A percentile compares a stretch with the other conserved stretches of the same genome.
Evolutionary conservation across 768 basidiomycete species (phyloP).

Genomic region (Lanmaoa pseudosensibilis): DNA sequence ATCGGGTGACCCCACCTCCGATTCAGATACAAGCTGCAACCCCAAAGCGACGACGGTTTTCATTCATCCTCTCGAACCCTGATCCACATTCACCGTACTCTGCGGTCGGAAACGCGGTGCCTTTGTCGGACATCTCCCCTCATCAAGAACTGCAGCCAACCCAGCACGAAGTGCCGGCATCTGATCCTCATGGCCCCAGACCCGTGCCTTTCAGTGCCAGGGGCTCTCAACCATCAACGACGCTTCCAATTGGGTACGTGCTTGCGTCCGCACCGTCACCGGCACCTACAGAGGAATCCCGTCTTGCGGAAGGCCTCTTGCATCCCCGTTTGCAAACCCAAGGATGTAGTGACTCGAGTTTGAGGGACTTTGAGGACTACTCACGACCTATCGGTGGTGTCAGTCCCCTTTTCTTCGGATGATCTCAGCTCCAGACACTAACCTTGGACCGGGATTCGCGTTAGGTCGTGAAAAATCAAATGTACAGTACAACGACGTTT

Average conservation of each 20-base stretch:
- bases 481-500: constrained; percentile 35
- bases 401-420: neutral
- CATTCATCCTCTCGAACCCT: constrained; percentile 34
- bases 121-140: neutral
- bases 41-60: constrained; percentile 22
- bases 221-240: neutral
- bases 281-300: constrained; percentile 27
- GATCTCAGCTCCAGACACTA: neutral
- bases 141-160: neutral
- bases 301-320: constrained; percentile 28
- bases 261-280: constrained; percentile 20
- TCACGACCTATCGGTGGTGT: constrained; percentile 35
- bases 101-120: neutral
- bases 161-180: neutral
- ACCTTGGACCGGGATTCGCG: neutral
- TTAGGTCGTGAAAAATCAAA: constrained; percentile 31
- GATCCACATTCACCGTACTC: constrained; percentile 25
- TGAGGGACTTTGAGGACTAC: constrained; percentile 36
- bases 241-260: constrained; percentile 5
- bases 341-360: constrained; percentile 27
- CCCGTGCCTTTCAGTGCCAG: neutral
- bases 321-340: constrained; percentile 28
- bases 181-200: neutral
- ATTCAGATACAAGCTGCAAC: constrained; percentile 17
- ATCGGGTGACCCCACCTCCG: constrained; percentile 15